Evolutionary conservation across 495 filamentous ascomycete species (phyloP).

Genomic region (Lophium mytilinum): DNA sequence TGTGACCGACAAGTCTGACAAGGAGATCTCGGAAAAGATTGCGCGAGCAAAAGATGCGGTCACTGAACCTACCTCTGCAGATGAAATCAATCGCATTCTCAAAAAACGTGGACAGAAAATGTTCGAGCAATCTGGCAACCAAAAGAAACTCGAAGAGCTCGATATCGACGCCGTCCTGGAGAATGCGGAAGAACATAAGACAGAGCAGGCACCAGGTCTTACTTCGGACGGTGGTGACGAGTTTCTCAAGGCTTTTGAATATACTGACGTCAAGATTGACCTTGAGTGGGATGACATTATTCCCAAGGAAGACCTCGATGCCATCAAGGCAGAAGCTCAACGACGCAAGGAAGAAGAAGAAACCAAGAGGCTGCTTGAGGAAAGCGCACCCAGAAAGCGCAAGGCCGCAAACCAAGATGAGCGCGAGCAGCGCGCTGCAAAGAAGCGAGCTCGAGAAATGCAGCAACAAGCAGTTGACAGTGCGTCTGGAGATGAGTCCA

Average conservation of each 20-base stretch:
- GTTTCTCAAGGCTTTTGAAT: conserved; percentile 81
- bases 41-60: conserved; percentile 41
- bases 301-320: conserved; percentile 80
- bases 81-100: conserved; percentile 87
- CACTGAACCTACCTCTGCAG: conserved; percentile 72
- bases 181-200: conserved; percentile 91
- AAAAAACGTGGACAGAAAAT: conserved; percentile 91
- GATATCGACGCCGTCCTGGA: conserved; percentile 96
- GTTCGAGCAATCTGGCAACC: conserved; percentile 94
- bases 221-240: conserved; percentile 89
- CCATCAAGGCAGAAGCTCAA: conserved; percentile 82
- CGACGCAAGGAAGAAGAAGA: conserved; percentile 74
- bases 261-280: conserved; percentile 89
- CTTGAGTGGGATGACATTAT: conserved; percentile 98
- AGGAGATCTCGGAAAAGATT: conserved; percentile 65
- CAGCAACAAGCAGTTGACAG: conserved; percentile 47
- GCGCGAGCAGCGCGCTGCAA: conserved; percentile 81
- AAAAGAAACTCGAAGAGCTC: conserved; percentile 93
- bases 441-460: conserved; percentile 79
- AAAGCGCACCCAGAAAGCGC: conserved; percentile 79
- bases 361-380: conserved; percentile 71
- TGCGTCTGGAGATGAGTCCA: conserved; percentile 43
- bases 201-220: conserved; percentile 80
- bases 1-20: conserved; percentile 76
- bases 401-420: conserved; percentile 58